Conservation (phyloP, 306 rosid genomes). For the Cicer arietinum region DNA sequence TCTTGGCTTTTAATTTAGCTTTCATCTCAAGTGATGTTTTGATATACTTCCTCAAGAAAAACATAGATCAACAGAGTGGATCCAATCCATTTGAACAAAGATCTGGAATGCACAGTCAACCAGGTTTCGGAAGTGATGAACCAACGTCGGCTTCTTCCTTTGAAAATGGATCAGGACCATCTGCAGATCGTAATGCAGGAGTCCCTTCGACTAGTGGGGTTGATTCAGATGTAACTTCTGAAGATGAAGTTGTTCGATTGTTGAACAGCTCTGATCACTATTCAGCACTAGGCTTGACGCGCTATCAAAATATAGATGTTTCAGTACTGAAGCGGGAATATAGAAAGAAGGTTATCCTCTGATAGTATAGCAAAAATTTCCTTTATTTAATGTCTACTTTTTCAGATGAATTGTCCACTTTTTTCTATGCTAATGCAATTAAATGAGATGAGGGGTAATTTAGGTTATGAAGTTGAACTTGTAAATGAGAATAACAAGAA, state of each 20-base stretch:
- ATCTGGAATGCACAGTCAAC: slow-evolving; percentile 81
- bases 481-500: too few species aligned
- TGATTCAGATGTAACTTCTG: slow-evolving; percentile 84
- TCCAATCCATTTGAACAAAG: slow-evolving; percentile 66
- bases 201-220: slow-evolving; percentile 86
- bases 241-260: slow-evolving; percentile 92
- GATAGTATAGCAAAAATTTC: neutral
- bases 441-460: too few species aligned
- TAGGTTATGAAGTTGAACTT: too few species aligned
- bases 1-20: slow-evolving; percentile 78
- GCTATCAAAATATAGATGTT: slow-evolving; percentile 74
- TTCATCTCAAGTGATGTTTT: slow-evolving; percentile 87
- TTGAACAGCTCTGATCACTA: slow-evolving; percentile 91
- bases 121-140: slow-evolving; percentile 68
- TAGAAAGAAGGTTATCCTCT: slow-evolving; percentile 77
- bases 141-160: slow-evolving; percentile 61
- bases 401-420: too few species aligned
- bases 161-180: slow-evolving; percentile 71
- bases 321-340: slow-evolving; percentile 88
- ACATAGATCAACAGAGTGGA: slow-evolving; percentile 70
- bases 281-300: slow-evolving; percentile 76
- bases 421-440: too few species aligned
- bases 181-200: slow-evolving; percentile 74
- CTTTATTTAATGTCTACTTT: too few species aligned
- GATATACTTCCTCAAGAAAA: slow-evolving; percentile 81